Conservation (phyloP, 129 eudicot genomes). For the Rutidosis leptorrhynchoides region DNA sequence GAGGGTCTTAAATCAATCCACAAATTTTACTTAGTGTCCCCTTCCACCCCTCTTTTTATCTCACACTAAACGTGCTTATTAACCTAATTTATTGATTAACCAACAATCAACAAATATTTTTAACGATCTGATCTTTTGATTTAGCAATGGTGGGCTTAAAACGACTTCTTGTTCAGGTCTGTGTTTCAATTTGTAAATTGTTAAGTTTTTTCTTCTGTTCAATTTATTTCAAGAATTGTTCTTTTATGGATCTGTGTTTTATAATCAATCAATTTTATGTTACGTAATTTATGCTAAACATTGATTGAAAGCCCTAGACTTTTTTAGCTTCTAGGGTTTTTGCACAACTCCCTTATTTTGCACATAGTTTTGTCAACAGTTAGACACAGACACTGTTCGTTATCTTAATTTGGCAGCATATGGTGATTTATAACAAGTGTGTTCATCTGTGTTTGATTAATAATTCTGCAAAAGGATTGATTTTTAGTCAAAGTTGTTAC, state of each 20-base stretch:
- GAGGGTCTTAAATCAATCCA: too few species aligned
- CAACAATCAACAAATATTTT: neutral
- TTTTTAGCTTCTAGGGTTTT: conserved; percentile 17
- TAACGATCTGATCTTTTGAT: conserved; percentile 15
- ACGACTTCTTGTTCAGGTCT: conserved; percentile 26
- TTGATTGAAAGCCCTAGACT: conserved; percentile 10
- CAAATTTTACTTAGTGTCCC: conserved; percentile 9
- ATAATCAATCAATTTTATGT: neutral
- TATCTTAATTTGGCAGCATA: neutral
- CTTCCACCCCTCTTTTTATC: conserved; percentile 9
- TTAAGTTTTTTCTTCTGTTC: neutral
- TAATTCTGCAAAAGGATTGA: neutral
- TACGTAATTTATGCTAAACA: neutral
- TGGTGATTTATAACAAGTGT: conserved; percentile 16
- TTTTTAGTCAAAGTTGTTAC: conserved; percentile 14
- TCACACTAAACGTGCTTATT: conserved; percentile 7
- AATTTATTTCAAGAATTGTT: neutral
- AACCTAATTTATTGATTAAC: conserved; percentile 6
- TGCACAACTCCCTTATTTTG: neutral
- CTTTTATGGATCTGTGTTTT: neutral
- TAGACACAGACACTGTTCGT: neutral
- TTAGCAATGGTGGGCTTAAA: conserved; percentile 7
- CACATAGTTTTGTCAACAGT: conserved; percentile 1
- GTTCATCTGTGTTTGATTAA: neutral
- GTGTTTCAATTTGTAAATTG: neutral